These are phyloP conservation scores for Fusarium poae DNA, from an alignment of 2,329 filamentous ascomycete species.

Conservation along the genomic window DNA sequence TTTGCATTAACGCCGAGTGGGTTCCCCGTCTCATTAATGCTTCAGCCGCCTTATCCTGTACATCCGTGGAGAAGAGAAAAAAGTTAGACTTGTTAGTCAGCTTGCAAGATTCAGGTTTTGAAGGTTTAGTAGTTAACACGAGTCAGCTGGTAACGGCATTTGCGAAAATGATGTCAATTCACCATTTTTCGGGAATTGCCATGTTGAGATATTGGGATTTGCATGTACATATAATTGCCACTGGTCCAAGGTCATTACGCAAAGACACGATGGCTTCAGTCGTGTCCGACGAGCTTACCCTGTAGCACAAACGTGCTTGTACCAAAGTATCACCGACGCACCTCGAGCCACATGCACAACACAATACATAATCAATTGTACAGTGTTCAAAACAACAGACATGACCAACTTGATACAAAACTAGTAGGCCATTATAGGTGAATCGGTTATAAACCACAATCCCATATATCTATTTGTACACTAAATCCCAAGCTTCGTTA, in stretches of 20 bases:
- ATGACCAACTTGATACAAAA: too few species aligned
- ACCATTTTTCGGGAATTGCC: background rate
- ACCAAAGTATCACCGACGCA: too few species aligned
- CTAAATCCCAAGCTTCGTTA: conserved; percentile 1
- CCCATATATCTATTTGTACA: conserved; percentile 10
- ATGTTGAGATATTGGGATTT: background rate
- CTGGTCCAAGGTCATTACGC: background rate
- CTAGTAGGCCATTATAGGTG: too few species aligned
- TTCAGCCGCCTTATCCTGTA: background rate
- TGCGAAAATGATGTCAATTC: background rate
- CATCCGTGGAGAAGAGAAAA: background rate
- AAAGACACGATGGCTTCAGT: background rate
- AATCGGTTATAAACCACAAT: too few species aligned
- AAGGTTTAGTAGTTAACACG: fast-evolving
- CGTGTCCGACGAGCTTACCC: background rate
- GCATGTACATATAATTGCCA: background rate
- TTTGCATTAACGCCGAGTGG: conserved; percentile 26
- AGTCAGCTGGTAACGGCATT: background rate
- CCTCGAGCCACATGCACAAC: too few species aligned
- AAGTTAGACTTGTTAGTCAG: background rate
- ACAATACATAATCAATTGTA: too few species aligned
- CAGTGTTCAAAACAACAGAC: too few species aligned
- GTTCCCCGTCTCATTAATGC: conserved; percentile 6
- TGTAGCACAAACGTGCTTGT: background rate
- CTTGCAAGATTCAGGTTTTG: background rate